phyloP scores from a whole-genome alignment of 1,284 basidiomycete species.

The Puccinia novopanici region DNA sequence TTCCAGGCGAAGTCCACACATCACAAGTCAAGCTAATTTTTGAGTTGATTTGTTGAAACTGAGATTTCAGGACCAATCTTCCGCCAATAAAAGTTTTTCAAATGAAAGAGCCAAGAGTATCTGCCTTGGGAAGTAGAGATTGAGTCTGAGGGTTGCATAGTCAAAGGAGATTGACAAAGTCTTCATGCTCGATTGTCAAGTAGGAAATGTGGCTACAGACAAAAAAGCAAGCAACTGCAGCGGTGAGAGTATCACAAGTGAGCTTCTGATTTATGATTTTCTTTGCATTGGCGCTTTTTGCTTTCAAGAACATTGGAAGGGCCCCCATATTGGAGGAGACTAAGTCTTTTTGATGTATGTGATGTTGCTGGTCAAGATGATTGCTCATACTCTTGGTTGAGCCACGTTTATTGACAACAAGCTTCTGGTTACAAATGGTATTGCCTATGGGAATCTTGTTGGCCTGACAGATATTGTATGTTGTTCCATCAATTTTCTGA shows the following conservation, averaged over 20 bases:
- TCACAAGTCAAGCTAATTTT: conserved; percentile 15
- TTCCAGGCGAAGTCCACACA: conserved; percentile 13
- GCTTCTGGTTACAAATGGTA: no score
- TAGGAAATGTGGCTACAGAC: not conserved
- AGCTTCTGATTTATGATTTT: no score
- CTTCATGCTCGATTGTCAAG: not conserved
- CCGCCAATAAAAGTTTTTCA: not conserved
- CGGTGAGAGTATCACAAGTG: not conserved
- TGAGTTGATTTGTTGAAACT: not conserved
- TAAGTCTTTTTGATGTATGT: no score
- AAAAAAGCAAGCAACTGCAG: not conserved
- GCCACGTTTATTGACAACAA: no score
- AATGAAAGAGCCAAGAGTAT: not conserved
- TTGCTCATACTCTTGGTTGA: no score
- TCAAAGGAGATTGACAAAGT: not conserved
- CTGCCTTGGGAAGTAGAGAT: not conserved
- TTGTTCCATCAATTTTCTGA: no score
- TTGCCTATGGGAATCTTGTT: no score
- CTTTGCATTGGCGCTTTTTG: no score
- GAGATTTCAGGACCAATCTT: not conserved
- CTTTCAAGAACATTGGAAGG: no score
- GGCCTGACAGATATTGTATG: no score
- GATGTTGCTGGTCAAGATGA: no score
- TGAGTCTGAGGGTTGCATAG: not conserved
- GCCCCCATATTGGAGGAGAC: no score